Base-by-base conservation (phyloP, 1,139 yeast species). In the Candida smagusa region DNA sequence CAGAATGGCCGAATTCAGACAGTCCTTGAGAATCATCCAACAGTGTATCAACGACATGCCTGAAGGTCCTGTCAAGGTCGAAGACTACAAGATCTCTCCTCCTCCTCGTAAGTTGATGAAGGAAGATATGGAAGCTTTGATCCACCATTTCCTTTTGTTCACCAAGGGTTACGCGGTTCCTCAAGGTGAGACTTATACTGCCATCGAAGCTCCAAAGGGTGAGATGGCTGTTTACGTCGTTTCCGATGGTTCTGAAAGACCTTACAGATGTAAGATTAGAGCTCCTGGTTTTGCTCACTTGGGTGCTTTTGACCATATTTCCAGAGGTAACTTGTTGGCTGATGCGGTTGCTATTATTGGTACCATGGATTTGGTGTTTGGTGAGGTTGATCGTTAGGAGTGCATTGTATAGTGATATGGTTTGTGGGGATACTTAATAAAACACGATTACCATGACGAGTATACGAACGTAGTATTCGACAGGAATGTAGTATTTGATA, bases 341-440 rank as follows among this genome's bases (percentile, higher is more conserved):
- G 96, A 87, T 66, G 94, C 95, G 26, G 96, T 87, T 42, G 95
- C 96, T 45, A 87, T 87, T 59, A 86, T 87, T 58, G 96, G 96
- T 72, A 87, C 95, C 45, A 86, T 87, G 95, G 96, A 87, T 72
- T 79, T 87, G 64, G 96, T 87, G 63, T 87, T 87, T 62, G 95
- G 95, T 56, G 96, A 87, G 66, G 95, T 87, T 52, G 95, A 87
- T 71, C 89, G 95, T 69, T 87, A 70, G 34, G 28, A 4, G 19
- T 16, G 19, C 19, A 16, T 16, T 16, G 19, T 16, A 16, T 16
- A 16, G 19, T 16, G 19, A n/a, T n/a, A n/a, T n/a, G n/a, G n/a
- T n/a, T n/a, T n/a, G n/a, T n/a, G n/a, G n/a, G n/a, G n/a, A n/a
- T n/a, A n/a, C n/a, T n/a, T n/a, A n/a, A n/a, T n/a, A n/a, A n/a